Base-by-base conservation (phyloP, 192 early-diverging fungal species). In the Podila horticola region DNA sequence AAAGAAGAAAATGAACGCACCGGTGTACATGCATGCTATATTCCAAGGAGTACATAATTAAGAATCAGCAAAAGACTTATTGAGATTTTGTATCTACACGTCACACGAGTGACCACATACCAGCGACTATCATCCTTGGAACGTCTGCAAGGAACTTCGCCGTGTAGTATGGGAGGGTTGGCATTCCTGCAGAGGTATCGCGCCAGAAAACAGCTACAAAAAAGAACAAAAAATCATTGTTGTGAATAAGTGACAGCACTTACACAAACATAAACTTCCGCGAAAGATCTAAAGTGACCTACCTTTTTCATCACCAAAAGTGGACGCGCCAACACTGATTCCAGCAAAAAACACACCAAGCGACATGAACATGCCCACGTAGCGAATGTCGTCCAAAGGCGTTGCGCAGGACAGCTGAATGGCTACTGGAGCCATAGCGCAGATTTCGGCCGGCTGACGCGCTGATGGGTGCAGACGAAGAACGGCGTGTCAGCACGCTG, bases 271-370 rank as follows among this genome's bases (percentile, higher is more conserved):
- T 6, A 13, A 48, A 45, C 8, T 3, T 34, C 26, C 5, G 24
- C 1, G 5, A 64, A 3, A 64, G n/a, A 57, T 0, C 2, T 2
- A 38, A 3, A 69, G 6, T 11, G 28, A 24, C 30, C 5, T 59
- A 76, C 74, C 74, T 50, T 85, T 83, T 62, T 92, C 91, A n/a
- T 84, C 79, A n/a, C 89, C 89, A 83, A 92, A 92, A 8, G 91
- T 92, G 45, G 74, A 68, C 15, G 74, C 66, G 5, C 89, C 90
- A 12, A 76, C 86, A 41, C 79, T 82, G 31, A 92, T 89, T 2
- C 91, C 91, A 11, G 86, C 85, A 49, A 92, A 92, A 45, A 85
- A 77, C 17, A 85, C 71, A 10, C 91, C 91, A 2, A 92, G 74
- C 24, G 69, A 38, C 58, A 90, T 84, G 50, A 92, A 92, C 79